Evolutionary conservation across 345 rosid species (phyloP).

Genomic region (Noccaea caerulescens): DNA sequence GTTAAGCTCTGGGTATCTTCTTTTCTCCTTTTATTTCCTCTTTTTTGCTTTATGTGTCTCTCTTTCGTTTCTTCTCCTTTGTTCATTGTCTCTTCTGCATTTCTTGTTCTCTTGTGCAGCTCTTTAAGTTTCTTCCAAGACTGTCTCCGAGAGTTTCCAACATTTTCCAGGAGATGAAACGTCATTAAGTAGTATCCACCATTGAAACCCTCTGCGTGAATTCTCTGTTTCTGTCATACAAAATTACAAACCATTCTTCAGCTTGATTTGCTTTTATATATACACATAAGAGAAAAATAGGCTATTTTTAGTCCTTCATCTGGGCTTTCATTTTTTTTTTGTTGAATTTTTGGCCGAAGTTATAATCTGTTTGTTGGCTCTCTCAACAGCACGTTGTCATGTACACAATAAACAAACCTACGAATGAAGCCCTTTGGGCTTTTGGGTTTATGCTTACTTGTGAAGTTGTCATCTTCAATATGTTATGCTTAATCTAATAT

Average conservation of each 20-base stretch:
- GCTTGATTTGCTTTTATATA: conserved; percentile 11
- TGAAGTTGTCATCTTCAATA: conserved; percentile 14
- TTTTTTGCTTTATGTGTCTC: neutral
- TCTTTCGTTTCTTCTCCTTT: neutral
- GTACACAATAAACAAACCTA: conserved; percentile 42
- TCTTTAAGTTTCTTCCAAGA: conserved; percentile 85
- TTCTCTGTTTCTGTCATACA: conserved; percentile 22
- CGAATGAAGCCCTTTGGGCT: conserved; percentile 20
- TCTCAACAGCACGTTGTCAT: conserved; percentile 26
- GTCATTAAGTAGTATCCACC: conserved; percentile 57
- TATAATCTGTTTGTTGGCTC: conserved; percentile 20
- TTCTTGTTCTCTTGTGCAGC: conserved; percentile 46
- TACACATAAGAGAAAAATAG: conserved; percentile 31
- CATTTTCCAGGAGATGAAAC: conserved; percentile 79
- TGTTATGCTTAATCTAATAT: neutral
- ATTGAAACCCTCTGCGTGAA: conserved; percentile 31
- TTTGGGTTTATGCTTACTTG: conserved; percentile 18
- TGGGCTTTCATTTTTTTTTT: neutral
- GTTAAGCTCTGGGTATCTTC: conserved; percentile 89
- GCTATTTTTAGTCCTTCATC: conserved; percentile 34
- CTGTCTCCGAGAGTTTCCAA: conserved; percentile 76
- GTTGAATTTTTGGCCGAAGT: conserved; percentile 15
- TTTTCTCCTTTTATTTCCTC: conserved; percentile 12
- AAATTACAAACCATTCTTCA: conserved; percentile 37
- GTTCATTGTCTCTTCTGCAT: conserved; percentile 6